A percentile compares a stretch with the other conserved stretches of the same genome.
phyloP scores from a whole-genome alignment of 2,329 filamentous ascomycete species.

The Macroventuria anomochaeta region DNA sequence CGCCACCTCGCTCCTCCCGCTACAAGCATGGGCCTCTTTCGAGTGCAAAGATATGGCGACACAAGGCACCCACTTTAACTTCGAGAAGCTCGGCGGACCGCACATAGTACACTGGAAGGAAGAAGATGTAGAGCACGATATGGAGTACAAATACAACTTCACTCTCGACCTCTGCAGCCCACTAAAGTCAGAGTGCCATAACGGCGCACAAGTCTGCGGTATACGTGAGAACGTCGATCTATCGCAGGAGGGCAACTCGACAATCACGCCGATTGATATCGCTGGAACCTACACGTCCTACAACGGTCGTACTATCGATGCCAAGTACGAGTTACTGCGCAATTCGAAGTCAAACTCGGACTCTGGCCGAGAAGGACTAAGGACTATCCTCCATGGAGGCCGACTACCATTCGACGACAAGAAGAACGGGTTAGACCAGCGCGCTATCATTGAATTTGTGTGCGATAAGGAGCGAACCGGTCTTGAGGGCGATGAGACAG shows the following conservation, averaged over 20 bases:
- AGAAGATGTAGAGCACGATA: constrained; percentile 52
- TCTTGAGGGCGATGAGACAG: constrained; percentile 67
- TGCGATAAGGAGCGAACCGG: constrained; percentile 78
- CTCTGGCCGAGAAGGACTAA: constrained; percentile 72
- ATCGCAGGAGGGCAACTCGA: constrained; percentile 56
- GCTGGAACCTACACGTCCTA: constrained; percentile 72
- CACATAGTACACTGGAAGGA: constrained; percentile 68
- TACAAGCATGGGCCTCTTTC: constrained; percentile 50
- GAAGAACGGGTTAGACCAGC: constrained; percentile 64
- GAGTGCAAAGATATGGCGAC: constrained; percentile 68
- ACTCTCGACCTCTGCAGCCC: constrained; percentile 78
- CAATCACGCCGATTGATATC: constrained; percentile 71
- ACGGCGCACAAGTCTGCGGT: constrained; percentile 77
- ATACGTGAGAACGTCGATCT: constrained; percentile 66
- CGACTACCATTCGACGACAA: constrained; percentile 56
- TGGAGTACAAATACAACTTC: constrained; percentile 76
- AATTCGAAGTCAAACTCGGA: constrained; percentile 69
- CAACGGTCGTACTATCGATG: constrained; percentile 64
- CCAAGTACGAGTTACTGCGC: constrained; percentile 70
- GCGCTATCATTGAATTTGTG: constrained; percentile 82
- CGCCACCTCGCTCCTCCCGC: constrained; percentile 33
- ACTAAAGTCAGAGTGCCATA: constrained; percentile 70
- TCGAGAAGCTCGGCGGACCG: constrained; percentile 68
- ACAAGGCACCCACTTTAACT: constrained; percentile 67
- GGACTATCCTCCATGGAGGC: constrained; percentile 70